Evolutionary conservation across 352 stramenopile species (phyloP), one percentile per base, ranked within the genome.

Genomic region (Globisporangium iwayamae): DNA sequence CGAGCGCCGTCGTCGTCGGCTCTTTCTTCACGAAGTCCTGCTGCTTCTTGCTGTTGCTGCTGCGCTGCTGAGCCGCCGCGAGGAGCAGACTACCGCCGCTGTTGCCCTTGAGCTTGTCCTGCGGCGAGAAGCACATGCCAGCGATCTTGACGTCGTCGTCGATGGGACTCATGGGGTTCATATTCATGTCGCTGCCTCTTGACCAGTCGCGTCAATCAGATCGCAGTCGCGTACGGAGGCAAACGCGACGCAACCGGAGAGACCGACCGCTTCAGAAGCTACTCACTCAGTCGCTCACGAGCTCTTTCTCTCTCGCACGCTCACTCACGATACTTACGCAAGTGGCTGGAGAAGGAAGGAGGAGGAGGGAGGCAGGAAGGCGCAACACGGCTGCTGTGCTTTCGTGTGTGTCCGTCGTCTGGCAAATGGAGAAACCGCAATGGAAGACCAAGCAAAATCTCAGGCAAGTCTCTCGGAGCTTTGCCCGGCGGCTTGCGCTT

Each of bases 81-180:
- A 39, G 34, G 28, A 74, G 60, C 25, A 67, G 39, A 14, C 64
- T 63, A 28, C 25, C 25, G 34, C 65, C 41, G 41, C 13, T 38
- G 10, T 50, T 70, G 56, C 65, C 72, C 60, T 82, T 80, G 58
- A 86, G 67, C 58, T 89, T 91, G 48, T 91, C 81, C 45, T 91
- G 81, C 14, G 79, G 81, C 5, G 81, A 91, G 50, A 91, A 57
- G 39, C 81, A 88, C 75, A 85, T 87, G 25, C 25, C 25, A 58
- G 68, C 47, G n/a, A 68, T 28, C 72, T 87, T 87, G 57, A 50
- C 70, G 28, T 85, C 75, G 28, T 85, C 75, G 25, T 87, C 75
- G 20, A 77, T 68, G 22, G 71, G 66, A 36, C 70, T 75, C 72
- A 73, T 73, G 41, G 68, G 64, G 16, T 68, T 51, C 63, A 61